phyloP scores from a whole-genome alignment of 305 asterid genomes.

The Solanum chacoense region DNA sequence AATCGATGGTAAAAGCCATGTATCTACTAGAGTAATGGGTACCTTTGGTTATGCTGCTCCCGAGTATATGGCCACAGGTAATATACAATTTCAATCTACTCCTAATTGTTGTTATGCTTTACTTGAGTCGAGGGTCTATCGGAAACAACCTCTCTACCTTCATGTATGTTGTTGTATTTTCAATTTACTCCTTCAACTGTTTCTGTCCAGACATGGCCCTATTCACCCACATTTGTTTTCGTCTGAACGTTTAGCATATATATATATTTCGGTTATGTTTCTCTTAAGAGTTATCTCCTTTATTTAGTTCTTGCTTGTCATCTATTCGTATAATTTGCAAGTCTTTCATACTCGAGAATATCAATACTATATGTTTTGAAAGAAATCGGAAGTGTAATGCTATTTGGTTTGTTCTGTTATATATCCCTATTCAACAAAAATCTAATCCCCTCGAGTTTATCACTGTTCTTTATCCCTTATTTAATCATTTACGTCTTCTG shows the following conservation, averaged over 20 bases:
- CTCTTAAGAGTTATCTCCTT: background rate
- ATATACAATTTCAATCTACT: background rate
- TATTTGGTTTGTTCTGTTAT: background rate
- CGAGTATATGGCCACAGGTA: constrained; percentile 24
- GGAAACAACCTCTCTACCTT: background rate
- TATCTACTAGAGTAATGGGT: constrained; percentile 22
- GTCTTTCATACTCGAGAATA: background rate
- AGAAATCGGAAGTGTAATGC: background rate
- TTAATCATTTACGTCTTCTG: background rate
- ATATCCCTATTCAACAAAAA: background rate
- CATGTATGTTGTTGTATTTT: background rate
- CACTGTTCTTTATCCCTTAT: background rate
- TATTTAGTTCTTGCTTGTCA: background rate
- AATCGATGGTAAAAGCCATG: constrained; percentile 17
- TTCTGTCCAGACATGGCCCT: background rate
- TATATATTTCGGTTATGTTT: background rate
- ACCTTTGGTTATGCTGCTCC: constrained; percentile 27
- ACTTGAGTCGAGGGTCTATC: background rate
- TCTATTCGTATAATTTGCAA: background rate
- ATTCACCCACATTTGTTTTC: background rate
- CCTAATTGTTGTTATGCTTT: background rate
- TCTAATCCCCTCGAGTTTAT: background rate
- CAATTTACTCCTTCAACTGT: background rate
- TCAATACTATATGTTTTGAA: background rate
- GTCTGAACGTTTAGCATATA: background rate